Base-by-base conservation (phyloP, 768 basidiomycete genomes). In the Asterophora lycoperdoides region DNA sequence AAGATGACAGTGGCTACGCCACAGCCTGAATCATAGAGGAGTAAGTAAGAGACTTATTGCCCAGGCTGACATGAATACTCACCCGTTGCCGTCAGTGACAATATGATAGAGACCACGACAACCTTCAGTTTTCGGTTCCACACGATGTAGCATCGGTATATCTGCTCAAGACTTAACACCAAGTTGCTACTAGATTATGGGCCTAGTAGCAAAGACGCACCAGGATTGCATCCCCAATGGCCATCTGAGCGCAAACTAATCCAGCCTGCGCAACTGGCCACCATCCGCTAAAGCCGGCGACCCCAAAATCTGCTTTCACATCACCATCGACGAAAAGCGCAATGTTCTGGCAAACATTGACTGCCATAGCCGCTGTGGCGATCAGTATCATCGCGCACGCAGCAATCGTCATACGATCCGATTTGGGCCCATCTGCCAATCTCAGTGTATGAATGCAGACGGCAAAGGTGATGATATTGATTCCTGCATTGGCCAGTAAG, bases 81-180 rank as follows among this genome's bases (percentile, higher is more conserved):
- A 34, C 47, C 47, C 8, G 29, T 10, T 4, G 35, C 39, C 20
- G 39, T 17, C 29, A 48, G 8, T 9, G 39, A 32, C 13, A 35
- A 29, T 1, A 48, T 1, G 5, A 41, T 19, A 10, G 47, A 32
- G 10, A 20, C 11, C 14, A 48, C 19, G 6, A 35, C 26, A 14
- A 48, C 32, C 40, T 13, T 18, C 39, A 32, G 41, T 32, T n/a
- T 13, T 8, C 47, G 1, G n/a, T 23, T 48, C 47, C 47, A 48
- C 20, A 48, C 40, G 28, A 41, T 18, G 23, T 33, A 48, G n/a
- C 47, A 48, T n/a, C 47, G 39, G 40, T 48, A 48, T 33, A 48
- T 48, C 47, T 48, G 39, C 2, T 20, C 17, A 41, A 11, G 17
- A 30, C 2, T 13, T 9, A 10, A 2, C 10, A 9, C 23, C 23